Evolutionary conservation across 305 asterid species (phyloP).

Genomic region (Solanum chacoense): DNA sequence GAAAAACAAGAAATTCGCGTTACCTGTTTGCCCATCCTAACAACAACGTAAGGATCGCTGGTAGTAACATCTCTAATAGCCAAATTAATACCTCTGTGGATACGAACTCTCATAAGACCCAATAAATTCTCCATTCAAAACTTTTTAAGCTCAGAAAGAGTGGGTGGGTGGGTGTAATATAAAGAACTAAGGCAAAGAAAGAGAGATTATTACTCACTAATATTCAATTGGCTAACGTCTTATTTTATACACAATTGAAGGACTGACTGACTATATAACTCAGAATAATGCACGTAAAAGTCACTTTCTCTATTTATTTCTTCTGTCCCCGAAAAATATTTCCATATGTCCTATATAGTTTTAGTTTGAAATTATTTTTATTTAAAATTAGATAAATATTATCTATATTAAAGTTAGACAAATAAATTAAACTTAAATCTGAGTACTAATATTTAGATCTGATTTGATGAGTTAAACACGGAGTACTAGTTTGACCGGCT

Average conservation of each 20-base stretch:
- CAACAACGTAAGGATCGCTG: conserved; percentile 37
- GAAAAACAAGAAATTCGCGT: background rate
- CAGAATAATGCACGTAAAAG: background rate
- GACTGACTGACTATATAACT: background rate
- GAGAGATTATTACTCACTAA: background rate
- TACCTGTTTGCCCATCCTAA: conserved; percentile 31
- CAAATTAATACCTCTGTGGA: conserved; percentile 29
- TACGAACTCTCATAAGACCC: conserved; percentile 25
- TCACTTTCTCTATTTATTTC: background rate
- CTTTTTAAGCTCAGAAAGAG: background rate
- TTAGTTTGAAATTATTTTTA: background rate
- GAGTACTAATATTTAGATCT: background rate
- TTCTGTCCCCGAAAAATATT: background rate
- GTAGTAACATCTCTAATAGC: conserved; percentile 26
- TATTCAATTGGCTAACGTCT: background rate
- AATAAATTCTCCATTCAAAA: conserved; percentile 24
- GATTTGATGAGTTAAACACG: background rate
- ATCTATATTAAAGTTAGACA: background rate
- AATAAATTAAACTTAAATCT: background rate
- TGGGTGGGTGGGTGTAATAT: background rate
- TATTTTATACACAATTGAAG: background rate
- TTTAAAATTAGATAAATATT: background rate
- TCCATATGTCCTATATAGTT: too few species aligned
- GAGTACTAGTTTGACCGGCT: background rate
- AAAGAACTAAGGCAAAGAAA: background rate